Percentiles rank a stretch among this genome's conserved stretches.
Evolutionary conservation across 306 rosid genomes (phyloP).

Genomic region (Vigna unguiculata): DNA sequence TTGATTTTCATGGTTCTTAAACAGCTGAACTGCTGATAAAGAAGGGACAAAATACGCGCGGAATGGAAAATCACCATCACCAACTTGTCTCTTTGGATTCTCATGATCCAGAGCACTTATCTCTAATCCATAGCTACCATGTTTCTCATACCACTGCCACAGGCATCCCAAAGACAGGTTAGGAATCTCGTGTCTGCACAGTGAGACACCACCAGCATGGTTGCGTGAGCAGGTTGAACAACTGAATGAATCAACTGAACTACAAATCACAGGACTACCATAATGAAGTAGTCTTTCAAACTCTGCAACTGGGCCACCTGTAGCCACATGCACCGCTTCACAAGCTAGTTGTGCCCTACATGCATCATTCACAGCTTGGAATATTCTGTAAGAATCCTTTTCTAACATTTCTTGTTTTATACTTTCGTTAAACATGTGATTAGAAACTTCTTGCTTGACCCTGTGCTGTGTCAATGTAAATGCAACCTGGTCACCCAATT

Average conservation of each 20-base stretch:
- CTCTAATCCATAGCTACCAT: constrained; percentile 84
- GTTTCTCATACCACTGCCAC: constrained; percentile 93
- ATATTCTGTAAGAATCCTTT: constrained; percentile 53
- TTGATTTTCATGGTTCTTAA: constrained; percentile 47
- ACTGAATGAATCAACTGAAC: constrained; percentile 41
- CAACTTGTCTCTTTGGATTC: constrained; percentile 53
- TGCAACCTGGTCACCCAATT: constrained; percentile 33
- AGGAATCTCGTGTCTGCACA: constrained; percentile 68
- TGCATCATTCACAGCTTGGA: constrained; percentile 59
- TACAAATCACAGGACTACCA: constrained; percentile 69
- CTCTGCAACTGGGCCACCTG: constrained; percentile 74
- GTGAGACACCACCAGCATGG: constrained; percentile 46
- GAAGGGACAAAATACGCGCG: constrained; percentile 86
- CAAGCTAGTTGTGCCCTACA: constrained; percentile 65
- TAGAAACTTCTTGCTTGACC: constrained; percentile 45
- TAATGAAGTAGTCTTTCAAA: constrained; percentile 72
- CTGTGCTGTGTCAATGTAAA: constrained; percentile 36
- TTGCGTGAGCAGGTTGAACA: constrained; percentile 54
- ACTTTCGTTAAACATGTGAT: constrained; percentile 39
- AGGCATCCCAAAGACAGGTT: constrained; percentile 64
- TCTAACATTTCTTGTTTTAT: constrained; percentile 45
- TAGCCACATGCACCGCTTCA: constrained; percentile 62
- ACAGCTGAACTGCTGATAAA: constrained; percentile 87
- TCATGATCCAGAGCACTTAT: constrained; percentile 64
- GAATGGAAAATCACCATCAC: constrained; percentile 52